phyloP scores from a whole-genome alignment of 345 rosid species.

The Barbarea vulgaris region DNA sequence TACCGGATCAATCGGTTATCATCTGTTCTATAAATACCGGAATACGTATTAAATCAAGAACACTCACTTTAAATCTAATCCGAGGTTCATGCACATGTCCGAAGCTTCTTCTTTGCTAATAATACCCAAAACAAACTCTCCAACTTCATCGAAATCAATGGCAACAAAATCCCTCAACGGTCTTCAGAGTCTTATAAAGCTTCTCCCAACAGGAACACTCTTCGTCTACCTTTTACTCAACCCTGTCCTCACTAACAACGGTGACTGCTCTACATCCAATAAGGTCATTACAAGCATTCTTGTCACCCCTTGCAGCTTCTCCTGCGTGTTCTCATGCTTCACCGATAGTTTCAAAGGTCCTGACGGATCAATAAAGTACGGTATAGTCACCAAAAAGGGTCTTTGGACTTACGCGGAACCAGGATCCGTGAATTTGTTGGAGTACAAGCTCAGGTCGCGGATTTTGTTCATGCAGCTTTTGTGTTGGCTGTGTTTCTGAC shows the following conservation, averaged over 20 bases:
- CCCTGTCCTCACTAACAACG: conserved; percentile 74
- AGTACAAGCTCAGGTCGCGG: conserved; percentile 56
- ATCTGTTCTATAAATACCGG: conserved; percentile 27
- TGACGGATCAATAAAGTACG: conserved; percentile 57
- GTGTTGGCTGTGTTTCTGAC: conserved; percentile 56
- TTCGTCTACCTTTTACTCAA: conserved; percentile 78
- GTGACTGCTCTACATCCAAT: conserved; percentile 54
- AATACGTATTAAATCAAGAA: conserved; percentile 14
- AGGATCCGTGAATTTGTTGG: conserved; percentile 49
- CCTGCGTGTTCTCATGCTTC: conserved; percentile 68
- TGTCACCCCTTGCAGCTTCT: conserved; percentile 60
- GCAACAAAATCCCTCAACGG: no score
- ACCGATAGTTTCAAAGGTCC: conserved; percentile 68
- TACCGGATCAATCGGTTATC: conserved; percentile 40
- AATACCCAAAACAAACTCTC: conserved; percentile 16
- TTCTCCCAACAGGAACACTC: no score
- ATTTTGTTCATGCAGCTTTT: conserved; percentile 65
- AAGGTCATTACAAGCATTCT: conserved; percentile 58
- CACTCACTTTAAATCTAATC: conserved; percentile 14
- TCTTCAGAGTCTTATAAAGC: no score
- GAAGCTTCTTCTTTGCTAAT: conserved; percentile 26
- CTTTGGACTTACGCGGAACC: conserved; percentile 55
- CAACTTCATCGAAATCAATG: background rate
- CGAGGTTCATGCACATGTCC: conserved; percentile 20
- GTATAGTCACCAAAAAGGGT: conserved; percentile 62